Base-by-base conservation (phyloP, 768 basidiomycete genomes). In the Rhodotorula taiwanensis region DNA sequence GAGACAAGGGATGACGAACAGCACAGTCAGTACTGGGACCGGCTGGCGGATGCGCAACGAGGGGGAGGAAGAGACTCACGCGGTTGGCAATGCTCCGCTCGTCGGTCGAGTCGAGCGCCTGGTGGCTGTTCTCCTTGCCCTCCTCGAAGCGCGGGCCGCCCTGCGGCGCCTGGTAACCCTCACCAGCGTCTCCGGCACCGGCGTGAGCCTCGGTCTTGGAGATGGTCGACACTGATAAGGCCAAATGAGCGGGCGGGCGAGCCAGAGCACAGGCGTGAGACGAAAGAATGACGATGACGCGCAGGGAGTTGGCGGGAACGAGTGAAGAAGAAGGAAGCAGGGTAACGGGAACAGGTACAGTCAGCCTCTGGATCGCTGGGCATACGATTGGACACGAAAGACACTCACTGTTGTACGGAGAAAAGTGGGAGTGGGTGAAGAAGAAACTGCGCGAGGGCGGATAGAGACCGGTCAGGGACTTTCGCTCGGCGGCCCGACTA, bases 61-160 rank as follows among this genome's bases (percentile, higher is more conserved):
- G 23, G 30, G 25, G 36, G 3, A 27, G 44, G 9, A 10, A 13
- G n/a, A 23, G 18, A 57, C 56, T 36, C 28, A 50, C 55, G 18
- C 25, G 39, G 48, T 58, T 50, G 56, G 56, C 47, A 36, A 23
- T 16, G 21, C 18, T 23, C 47, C 56, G 56, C 48, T 66, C 57
- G 64, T 70, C 69, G 33, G 47, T 66, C 23, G 42, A 31, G 59
- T 70, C 69, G 54, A 36, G 57, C 8, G 20, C 16, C 13, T 43
- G 13, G 64, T 70, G 69, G 8, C 60, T 49, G 51, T 53, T 30
- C 42, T 60, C 61, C 58, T 66, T 60, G 33, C 69, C 69, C 47
- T 63, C 54, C 55, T 66, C 58, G 61, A 44, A 70, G 25, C 48
- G 50, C 18, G 34, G 41, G 3, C 28, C 21, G 34, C 49, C 39